Evolutionary conservation across 2,329 filamentous ascomycete species (phyloP).

Genomic region (Sporothrix phasma): DNA sequence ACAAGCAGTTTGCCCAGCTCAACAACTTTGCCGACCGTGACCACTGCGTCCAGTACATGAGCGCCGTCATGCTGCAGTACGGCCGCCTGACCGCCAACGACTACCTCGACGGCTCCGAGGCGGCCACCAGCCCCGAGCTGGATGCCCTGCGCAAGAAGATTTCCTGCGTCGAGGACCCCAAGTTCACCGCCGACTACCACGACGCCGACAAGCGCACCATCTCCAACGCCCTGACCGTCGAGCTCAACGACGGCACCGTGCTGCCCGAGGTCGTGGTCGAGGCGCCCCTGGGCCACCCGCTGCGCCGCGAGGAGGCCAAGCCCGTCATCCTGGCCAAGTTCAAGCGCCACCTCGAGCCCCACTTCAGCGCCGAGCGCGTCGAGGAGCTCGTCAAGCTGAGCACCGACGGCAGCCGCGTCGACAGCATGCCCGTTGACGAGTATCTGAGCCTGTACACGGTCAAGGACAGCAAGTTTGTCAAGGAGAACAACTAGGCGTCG

Average conservation of each 20-base stretch:
- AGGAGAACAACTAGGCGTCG: conserved; percentile 20
- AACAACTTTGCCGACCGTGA: conserved; percentile 99
- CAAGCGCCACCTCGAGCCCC: conserved; percentile 78
- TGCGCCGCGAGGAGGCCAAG: conserved; percentile 91
- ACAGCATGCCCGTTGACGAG: conserved; percentile 76
- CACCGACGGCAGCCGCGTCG: conserved; percentile 63
- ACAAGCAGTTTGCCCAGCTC: conserved; percentile 86
- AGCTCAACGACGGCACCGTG: conserved; percentile 85
- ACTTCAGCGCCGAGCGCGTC: conserved; percentile 68
- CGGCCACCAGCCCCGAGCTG: conserved; percentile 78
- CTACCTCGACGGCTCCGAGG: conserved; percentile 87
- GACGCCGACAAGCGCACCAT: conserved; percentile 89
- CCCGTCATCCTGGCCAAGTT: conserved; percentile 94
- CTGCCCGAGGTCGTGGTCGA: conserved; percentile 87
- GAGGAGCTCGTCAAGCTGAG: conserved; percentile 75
- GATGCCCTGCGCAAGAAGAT: conserved; percentile 91
- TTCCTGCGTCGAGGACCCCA: conserved; percentile 88
- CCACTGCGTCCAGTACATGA: conserved; percentile 99
- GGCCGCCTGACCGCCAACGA: conserved; percentile 87
- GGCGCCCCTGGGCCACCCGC: conserved; percentile 84
- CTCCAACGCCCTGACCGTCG: conserved; percentile 91
- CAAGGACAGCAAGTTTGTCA: conserved; percentile 50
- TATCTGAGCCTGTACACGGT: conserved; percentile 77
- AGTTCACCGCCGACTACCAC: conserved; percentile 94
- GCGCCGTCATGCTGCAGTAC: conserved; percentile 88